Evolutionary conservation across 768 basidiomycete genomes (phyloP).

Genomic region (Lepiota venenata): DNA sequence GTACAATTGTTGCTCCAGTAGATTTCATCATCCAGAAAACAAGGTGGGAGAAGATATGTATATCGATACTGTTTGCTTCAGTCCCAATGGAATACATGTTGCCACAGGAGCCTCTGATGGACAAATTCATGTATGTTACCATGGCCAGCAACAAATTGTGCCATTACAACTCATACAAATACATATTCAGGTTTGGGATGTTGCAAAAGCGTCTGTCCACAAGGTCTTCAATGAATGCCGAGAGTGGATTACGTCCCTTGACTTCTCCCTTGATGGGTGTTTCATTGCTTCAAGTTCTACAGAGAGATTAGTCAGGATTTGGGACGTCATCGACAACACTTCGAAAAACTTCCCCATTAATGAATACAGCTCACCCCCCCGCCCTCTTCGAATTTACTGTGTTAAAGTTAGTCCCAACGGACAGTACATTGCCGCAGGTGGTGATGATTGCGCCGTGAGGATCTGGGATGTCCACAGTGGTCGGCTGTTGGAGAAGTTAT

Average conservation of each 20-base stretch:
- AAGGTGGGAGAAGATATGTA: conserved; percentile 80
- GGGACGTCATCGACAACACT: conserved; percentile 30
- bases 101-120: conserved; percentile 94
- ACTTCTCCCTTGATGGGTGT: conserved; percentile 77
- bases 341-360: conserved; percentile 37
- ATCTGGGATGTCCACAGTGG: conserved; percentile 73
- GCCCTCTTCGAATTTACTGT: too few species aligned
- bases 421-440: conserved; percentile 56
- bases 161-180: conserved; percentile 17
- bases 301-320: conserved; percentile 42
- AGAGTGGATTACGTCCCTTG: conserved; percentile 89
- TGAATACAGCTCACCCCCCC: too few species aligned
- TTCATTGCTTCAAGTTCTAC: conserved; percentile 87
- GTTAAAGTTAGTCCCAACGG: conserved; percentile 77
- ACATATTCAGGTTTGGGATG: conserved; percentile 76
- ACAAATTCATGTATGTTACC: conserved; percentile 66
- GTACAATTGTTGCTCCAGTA: conserved; percentile 34
- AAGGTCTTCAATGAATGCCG: conserved; percentile 80
- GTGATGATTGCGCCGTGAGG: conserved; percentile 65
- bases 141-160: not conserved
- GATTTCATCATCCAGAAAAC: conserved; percentile 71
- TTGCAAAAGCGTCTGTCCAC: conserved; percentile 68
- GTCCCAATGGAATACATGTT: conserved; percentile 81
- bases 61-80: conserved; percentile 89
- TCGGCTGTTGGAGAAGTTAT: conserved; percentile 60